Evolutionary conservation across 352 stramenopile species (phyloP).

Genomic region (Globisporangium irregulare): DNA sequence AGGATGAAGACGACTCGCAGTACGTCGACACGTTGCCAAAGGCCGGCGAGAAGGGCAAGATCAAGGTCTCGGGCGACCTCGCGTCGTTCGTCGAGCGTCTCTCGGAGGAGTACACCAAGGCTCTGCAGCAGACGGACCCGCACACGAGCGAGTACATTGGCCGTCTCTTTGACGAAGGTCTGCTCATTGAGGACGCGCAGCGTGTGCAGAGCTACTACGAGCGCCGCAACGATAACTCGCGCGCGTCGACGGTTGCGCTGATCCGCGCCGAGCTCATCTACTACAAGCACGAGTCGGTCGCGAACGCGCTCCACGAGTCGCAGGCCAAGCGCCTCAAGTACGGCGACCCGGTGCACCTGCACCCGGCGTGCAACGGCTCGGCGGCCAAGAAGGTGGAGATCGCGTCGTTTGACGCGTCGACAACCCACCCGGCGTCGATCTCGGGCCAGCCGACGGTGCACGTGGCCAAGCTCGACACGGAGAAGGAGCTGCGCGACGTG

Average conservation of each 20-base stretch:
- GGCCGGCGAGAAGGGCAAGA: constrained; percentile 67
- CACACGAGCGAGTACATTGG: constrained; percentile 95
- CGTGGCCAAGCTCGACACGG: constrained; percentile 51
- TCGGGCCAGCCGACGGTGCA: constrained; percentile 71
- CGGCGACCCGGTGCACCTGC: constrained; percentile 80
- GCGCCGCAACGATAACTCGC: constrained; percentile 62
- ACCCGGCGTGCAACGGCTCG: constrained; percentile 81
- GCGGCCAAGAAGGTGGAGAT: constrained; percentile 37
- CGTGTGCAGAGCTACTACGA: constrained; percentile 91
- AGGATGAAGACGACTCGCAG: constrained; percentile 85
- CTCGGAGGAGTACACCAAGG: constrained; percentile 98
- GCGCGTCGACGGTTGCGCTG: constrained; percentile 88
- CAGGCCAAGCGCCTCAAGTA: constrained; percentile 83
- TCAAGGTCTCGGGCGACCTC: constrained; percentile 89
- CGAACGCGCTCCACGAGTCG: constrained; percentile 65
- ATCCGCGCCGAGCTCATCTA: constrained; percentile 95
- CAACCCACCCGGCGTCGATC: constrained; percentile 71
- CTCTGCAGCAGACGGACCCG: constrained; percentile 94
- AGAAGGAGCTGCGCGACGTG: constrained; percentile 86
- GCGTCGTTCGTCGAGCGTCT: constrained; percentile 90
- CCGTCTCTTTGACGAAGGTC: constrained; percentile 92
- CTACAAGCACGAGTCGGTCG: constrained; percentile 96
- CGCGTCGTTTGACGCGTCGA: constrained; percentile 53
- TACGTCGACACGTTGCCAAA: constrained; percentile 72
- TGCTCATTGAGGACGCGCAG: constrained; percentile 86